A percentile compares a stretch with the other conserved stretches of the same genome.
These are phyloP conservation scores for Kazachstania psychrophila DNA, from an alignment of 805 yeast genomes.

Conservation along the genomic window DNA sequence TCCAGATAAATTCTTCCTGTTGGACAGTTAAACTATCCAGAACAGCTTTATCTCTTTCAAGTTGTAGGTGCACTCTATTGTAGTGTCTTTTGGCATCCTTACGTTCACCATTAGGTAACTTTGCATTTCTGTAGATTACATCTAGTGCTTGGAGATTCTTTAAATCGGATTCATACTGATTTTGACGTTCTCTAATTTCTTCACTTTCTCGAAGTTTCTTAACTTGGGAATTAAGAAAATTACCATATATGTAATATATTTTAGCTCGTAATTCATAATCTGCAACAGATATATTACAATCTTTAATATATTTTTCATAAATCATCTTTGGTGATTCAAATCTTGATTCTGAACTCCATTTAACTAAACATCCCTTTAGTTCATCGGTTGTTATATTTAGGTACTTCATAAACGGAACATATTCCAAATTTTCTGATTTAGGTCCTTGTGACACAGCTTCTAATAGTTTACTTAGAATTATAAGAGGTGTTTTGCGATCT, in stretches of 20 bases:
- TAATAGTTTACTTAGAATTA: conserved; percentile 33
- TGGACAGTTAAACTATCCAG: conserved; percentile 32
- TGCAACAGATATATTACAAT: conserved; percentile 14
- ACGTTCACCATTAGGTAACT: conserved; percentile 38
- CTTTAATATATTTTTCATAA: conserved; percentile 46
- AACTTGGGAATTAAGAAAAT: conserved; percentile 62
- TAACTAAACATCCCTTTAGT: conserved; percentile 38
- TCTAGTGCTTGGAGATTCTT: conserved; percentile 44
- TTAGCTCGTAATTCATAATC: conserved; percentile 31
- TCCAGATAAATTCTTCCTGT: conserved; percentile 37
- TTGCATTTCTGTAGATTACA: conserved; percentile 33
- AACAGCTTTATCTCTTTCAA: conserved; percentile 41
- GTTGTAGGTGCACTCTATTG: conserved; percentile 40
- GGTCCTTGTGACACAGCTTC: neutral
- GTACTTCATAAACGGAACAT: neutral
- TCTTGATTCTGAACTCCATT: conserved; percentile 66
- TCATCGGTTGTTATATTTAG: conserved; percentile 18
- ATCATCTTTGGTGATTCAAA: conserved; percentile 56
- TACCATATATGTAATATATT: conserved; percentile 53
- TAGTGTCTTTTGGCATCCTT: conserved; percentile 46
- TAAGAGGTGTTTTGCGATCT: conserved; percentile 47
- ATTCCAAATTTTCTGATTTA: conserved; percentile 7
- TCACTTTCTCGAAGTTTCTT: conserved; percentile 37
- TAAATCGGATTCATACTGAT: conserved; percentile 34
- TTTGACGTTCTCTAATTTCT: conserved; percentile 35